Base-by-base conservation (phyloP, 768 basidiomycete species). In the Lactarius hatsudake region DNA sequence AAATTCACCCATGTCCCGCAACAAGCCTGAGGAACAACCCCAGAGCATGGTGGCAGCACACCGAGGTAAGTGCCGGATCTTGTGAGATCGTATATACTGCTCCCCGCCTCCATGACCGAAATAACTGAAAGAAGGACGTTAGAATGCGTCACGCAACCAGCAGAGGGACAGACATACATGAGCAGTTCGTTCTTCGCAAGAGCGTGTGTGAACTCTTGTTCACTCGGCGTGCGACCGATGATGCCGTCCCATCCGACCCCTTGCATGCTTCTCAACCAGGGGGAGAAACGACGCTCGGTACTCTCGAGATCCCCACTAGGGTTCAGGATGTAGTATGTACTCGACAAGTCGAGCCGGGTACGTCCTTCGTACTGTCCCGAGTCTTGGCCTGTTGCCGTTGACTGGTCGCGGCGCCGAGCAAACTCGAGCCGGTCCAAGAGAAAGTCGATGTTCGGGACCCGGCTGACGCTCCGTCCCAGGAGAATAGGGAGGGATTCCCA, bases 81-180 rank as follows among this genome's bases (percentile, higher is more conserved):
- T 91, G 75, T 92, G 89, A 2, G 94, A 93, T 3, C 93, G 89
- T 8, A 93, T 82, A 73, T 96, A 99, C 72, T 98, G 96, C 74
- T 98, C 96, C 1, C 87, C 96, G 8, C 96, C 96, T 2, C 94
- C 94, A 72, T 99, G 97, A 17, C 97, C 97, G 73, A 98, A 97
- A 77, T 98, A 99, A 13, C 96, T 98, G 70, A 18, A 45, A 36
- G 2, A 32, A 5, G 23, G 23, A 20, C 43, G 63, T 71, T 58
- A 72, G 62, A 34, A 15, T 34, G 32, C 13, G 13, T 15, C 8
- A 13, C 40, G 62, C n/a, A 36, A 40, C 32, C 18, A 40, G 38
- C 13, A 18, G 23, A 59, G 10, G 23, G 36, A 87, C 94, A 23
- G 34, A 87, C 94, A 74, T 75, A 97, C 95, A 98, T 84, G n/a